Base-by-base conservation (phyloP, 768 basidiomycete genomes). In the Leucocoprinus leucothites region DNA sequence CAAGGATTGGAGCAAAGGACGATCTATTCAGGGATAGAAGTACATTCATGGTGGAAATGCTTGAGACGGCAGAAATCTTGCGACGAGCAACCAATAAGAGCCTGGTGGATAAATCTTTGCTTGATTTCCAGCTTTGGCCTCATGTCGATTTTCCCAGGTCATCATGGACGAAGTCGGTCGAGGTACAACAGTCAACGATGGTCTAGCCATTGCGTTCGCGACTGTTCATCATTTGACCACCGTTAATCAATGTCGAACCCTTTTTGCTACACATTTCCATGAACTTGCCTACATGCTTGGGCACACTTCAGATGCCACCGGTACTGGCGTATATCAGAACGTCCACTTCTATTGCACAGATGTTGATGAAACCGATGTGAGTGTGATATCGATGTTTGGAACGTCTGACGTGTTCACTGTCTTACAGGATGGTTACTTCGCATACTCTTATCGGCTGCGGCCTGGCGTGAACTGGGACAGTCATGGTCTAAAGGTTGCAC, bases 141-240 rank as follows among this genome's bases (percentile, higher is more conserved):
- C 7, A 40, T 5, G n/a, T 48, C 21, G 28, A 19, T 8, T 26
- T 14, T 34, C 31, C 4, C 24, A 94, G 92, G 89, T 98, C n/a
- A 95, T 99, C 59, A 95, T 99, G 92, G 96, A 99, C 66, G 96
- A 99, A 74, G 94, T 99, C n/a, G 96, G 96, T 5, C 76, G 96
- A 61, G 96, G 96, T 31, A 98, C 96, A 4, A 94, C 94, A 0
- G 85, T 94, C 7, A 84, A 84, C 57, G 95, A 97, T 63, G 96
- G 96, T 9, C 69, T 98, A 13, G 93, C 96, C 0, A 91, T 98
- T 48, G 95, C 97, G 16, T 98, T 93, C 64, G 91, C 92, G 5
- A 85, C 92, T 2, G 77, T 95, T 31, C 87, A 95, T 63, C 87
- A 98, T 67, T 78, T 98, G 18, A 71, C 84, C 36, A 72, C 80